Conservation (phyloP, 139 green algal genomes). For the Deuterostichococcus epilithicus region DNA sequence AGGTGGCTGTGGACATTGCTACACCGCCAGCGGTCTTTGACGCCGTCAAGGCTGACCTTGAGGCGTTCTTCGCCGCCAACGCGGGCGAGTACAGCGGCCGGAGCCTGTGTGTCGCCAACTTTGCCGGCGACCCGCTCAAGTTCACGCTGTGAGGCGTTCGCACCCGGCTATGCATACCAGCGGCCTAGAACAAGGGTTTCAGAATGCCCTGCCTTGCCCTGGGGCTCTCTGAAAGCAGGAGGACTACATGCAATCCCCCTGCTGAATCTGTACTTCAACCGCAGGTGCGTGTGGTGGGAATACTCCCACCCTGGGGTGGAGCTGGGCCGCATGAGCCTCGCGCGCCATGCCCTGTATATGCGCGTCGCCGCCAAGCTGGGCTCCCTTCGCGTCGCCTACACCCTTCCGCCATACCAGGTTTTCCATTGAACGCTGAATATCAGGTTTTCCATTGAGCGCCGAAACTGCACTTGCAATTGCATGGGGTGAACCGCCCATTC, state of each 20-base stretch:
- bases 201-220: background rate
- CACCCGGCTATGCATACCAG: background rate
- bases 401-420: conserved; percentile 21
- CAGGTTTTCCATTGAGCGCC: background rate
- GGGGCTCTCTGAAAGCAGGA: background rate
- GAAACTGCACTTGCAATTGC: too few species aligned
- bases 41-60: conserved; percentile 8
- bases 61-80: conserved; percentile 12
- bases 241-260: background rate
- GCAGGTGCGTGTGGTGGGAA: conserved; percentile 22
- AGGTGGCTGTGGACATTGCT: conserved; percentile 27
- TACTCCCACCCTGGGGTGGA: conserved; percentile 18
- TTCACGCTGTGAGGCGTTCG: conserved; percentile 5
- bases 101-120: conserved; percentile 16
- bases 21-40: conserved; percentile 18
- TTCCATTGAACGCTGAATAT: background rate
- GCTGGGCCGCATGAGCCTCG: conserved; percentile 22
- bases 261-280: background rate
- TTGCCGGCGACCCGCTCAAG: conserved; percentile 24
- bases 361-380: conserved; percentile 3
- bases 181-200: background rate
- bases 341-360: conserved; percentile 18
- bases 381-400: conserved; percentile 9
- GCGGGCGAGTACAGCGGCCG: conserved; percentile 19
- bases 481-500: too few species aligned